Conservation (phyloP, 345 rosid species). For the Linum trigynum region DNA sequence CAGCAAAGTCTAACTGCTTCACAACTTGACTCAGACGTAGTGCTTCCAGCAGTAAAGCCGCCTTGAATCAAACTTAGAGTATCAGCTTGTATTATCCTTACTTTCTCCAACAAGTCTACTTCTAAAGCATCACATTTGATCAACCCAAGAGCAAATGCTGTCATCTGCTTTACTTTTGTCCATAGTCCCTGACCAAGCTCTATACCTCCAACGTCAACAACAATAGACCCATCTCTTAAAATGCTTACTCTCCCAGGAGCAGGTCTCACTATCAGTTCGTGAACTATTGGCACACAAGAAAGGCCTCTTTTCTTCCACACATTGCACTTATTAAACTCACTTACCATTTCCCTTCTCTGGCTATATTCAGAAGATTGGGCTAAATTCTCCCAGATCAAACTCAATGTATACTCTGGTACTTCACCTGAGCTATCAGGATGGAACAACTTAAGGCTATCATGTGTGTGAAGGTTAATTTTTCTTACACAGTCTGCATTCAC, state of each 20-base stretch:
- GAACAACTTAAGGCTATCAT: not conserved
- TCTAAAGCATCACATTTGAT: not conserved
- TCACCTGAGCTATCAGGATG: not conserved
- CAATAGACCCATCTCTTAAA: not conserved
- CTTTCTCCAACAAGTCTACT: not conserved
- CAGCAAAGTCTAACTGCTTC: conserved; percentile 7
- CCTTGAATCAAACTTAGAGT: not conserved
- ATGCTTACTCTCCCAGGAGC: conserved; percentile 3
- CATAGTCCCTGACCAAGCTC: conserved; percentile 1
- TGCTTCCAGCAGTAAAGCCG: conserved; percentile 3
- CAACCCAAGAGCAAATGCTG: not conserved
- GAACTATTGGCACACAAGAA: not conserved
- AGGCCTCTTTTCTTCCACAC: not conserved
- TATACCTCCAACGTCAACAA: not conserved
- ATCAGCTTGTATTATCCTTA: conserved; percentile 1
- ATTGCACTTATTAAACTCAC: not conserved
- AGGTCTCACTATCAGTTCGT: not conserved
- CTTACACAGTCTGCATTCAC: not conserved
- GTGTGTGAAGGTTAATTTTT: not conserved
- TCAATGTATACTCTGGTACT: not conserved
- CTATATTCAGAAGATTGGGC: not conserved
- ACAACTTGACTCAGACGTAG: not conserved
- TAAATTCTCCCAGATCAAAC: not conserved
- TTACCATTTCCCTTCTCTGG: not conserved
- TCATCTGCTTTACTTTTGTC: conserved; percentile 1